Evolutionary conservation across 257 asterid species (phyloP), one percentile per base, ranked within the genome.

Genomic region (Gardenia jasminoides): DNA sequence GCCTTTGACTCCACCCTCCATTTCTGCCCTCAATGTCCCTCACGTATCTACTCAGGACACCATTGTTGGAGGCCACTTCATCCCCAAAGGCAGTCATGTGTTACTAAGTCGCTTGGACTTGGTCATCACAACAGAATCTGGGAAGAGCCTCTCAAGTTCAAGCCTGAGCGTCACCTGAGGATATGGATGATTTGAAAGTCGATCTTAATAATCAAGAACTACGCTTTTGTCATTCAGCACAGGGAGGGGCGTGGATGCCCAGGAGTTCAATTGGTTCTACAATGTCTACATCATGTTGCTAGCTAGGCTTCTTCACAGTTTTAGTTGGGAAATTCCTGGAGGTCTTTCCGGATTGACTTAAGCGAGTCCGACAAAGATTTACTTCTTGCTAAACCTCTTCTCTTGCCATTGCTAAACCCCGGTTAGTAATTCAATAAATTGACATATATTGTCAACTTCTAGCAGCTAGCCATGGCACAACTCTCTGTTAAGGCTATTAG

Each of bases 1-100:
- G 58, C 76, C 20, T 81, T 76, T 19, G 84, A 6, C 82, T 81
- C 47, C 79, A 81, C 66, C 81, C n/a, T n/a, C 82, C 9, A 10
- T 71, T 10, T 16, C 70, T 0, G 76, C 84, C 1, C 77, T 71
- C 19, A 76, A 69, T 24, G 36, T 62, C n/a, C 84, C 84, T 1
- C 84, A 76, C 11, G 78, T 76, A 8, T 69, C 84, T 2, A n/a
- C 41, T 2, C 3, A 6, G 7, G 77, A 76, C 10, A 50, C 78
- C 2, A 20, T 6, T 0, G 78, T 81, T 2, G 81, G 56, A 15
- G 74, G 74, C 30, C 76, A 81, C 44, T 81, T 76, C 50, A 81
- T 81, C 19, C 67, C 79, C 19, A 65, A 65, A 48, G 75, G 68
- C 2, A 52, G 74, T 30, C 68, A 65, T 33, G 79, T 66, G 10